Percentiles rank a stretch among this genome's conserved stretches.
Conservation (phyloP, 2,329 filamentous ascomycete genomes). For the Nemania sp. region DNA sequence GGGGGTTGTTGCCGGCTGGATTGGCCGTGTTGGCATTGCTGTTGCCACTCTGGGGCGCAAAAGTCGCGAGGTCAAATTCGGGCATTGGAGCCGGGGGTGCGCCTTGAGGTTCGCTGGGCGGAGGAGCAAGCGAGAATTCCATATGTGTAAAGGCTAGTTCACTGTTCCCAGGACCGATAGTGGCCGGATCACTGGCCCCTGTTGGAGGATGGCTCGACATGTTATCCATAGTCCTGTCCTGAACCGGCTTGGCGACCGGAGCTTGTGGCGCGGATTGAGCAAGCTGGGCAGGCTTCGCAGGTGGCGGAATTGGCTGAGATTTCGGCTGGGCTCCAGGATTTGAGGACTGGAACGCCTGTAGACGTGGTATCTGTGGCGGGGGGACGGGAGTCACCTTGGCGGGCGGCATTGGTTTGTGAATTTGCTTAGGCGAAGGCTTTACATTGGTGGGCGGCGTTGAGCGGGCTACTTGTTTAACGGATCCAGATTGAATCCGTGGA, state of each 20-base stretch:
- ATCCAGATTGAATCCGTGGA: conserved; percentile 33
- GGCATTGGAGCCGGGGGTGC: conserved; percentile 43
- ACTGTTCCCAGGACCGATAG: conserved; percentile 35
- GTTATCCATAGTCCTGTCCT: conserved; percentile 31
- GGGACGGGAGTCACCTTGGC: conserved; percentile 37
- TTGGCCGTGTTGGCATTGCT: conserved; percentile 18
- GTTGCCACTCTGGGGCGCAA: conserved; percentile 41
- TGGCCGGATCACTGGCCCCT: conserved; percentile 20
- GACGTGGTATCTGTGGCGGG: conserved; percentile 36
- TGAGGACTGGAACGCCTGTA: conserved; percentile 29
- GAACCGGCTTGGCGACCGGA: conserved; percentile 29
- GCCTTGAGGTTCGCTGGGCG: conserved; percentile 40
- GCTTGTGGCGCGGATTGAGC: conserved; percentile 25
- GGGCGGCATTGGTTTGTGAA: conserved; percentile 31
- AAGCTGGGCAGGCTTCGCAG: conserved; percentile 14
- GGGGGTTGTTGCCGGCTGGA: conserved; percentile 8
- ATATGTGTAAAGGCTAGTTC: conserved; percentile 60
- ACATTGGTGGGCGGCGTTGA: conserved; percentile 34
- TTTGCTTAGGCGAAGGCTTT: conserved; percentile 37
- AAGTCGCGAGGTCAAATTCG: conserved; percentile 53
- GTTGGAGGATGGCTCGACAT: conserved; percentile 26
- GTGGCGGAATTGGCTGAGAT: conserved; percentile 21
- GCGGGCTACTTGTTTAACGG: conserved; percentile 28
- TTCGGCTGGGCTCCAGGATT: conserved; percentile 31
- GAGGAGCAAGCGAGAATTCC: conserved; percentile 58